phyloP scores from a whole-genome alignment of 345 rosid species.

The Syzygium grande region DNA sequence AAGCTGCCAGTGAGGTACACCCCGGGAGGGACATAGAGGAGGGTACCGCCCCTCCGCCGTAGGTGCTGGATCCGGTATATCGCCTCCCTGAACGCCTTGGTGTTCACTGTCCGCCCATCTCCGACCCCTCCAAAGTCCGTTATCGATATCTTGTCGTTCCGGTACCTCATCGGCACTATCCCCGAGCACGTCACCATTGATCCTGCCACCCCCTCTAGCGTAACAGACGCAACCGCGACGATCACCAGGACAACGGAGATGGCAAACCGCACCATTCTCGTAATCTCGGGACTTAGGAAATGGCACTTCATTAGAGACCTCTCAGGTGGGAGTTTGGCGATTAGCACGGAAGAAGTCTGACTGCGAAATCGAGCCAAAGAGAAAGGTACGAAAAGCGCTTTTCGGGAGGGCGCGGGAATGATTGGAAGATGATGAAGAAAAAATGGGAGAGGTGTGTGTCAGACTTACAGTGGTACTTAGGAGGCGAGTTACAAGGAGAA shows the following conservation, averaged over 20 bases:
- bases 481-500: neutral
- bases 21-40: slow-evolving; percentile 42
- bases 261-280: neutral
- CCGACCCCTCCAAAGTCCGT: slow-evolving; percentile 45
- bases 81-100: slow-evolving; percentile 42
- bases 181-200: slow-evolving; percentile 9
- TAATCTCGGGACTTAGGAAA: neutral
- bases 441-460: neutral
- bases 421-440: neutral
- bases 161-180: slow-evolving; percentile 16
- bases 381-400: slow-evolving; percentile 1
- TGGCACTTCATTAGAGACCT: neutral
- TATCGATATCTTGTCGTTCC: slow-evolving; percentile 17
- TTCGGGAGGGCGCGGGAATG: neutral
- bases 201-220: neutral
- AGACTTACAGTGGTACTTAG: neutral
- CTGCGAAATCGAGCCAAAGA: neutral
- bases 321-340: neutral
- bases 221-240: neutral
- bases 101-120: slow-evolving; percentile 43
- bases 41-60: slow-evolving; percentile 43
- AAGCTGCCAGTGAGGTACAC: slow-evolving; percentile 48
- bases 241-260: neutral
- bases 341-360: no score
- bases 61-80: slow-evolving; percentile 34